Evolutionary conservation across 2,329 filamentous ascomycete species (phyloP).

Genomic region (Pseudocercospora musae): DNA sequence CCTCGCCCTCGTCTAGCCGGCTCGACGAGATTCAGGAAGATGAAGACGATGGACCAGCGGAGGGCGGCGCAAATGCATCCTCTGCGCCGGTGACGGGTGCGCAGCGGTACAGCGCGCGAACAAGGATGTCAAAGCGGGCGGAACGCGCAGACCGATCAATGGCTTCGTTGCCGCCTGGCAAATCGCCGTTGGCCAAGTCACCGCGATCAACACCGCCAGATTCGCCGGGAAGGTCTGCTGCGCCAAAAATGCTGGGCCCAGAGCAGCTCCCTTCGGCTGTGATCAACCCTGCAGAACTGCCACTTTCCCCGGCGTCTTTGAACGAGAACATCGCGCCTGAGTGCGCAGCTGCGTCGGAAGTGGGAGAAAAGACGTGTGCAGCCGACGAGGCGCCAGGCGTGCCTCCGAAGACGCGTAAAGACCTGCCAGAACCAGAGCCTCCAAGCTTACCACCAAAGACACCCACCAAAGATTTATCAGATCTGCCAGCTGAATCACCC

Average conservation of each 20-base stretch:
- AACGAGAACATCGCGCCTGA: neutral
- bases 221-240: slow-evolving; percentile 16
- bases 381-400: neutral
- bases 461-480: neutral
- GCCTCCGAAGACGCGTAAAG: neutral
- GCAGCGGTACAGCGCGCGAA: slow-evolving; percentile 28
- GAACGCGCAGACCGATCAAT: slow-evolving; percentile 19
- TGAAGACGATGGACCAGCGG: slow-evolving; percentile 55
- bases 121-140: slow-evolving; percentile 19
- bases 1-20: slow-evolving; percentile 78
- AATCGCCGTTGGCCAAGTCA: slow-evolving; percentile 1
- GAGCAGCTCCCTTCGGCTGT: slow-evolving; percentile 26
- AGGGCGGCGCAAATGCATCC: slow-evolving; percentile 5
- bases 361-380: neutral
- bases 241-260: slow-evolving; percentile 22
- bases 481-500: neutral
- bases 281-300: slow-evolving; percentile 27
- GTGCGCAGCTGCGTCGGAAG: neutral
- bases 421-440: neutral
- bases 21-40: slow-evolving; percentile 94
- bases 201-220: slow-evolving; percentile 30
- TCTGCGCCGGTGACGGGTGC: slow-evolving; percentile 21
- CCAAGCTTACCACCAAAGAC: neutral
- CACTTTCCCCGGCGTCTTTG: slow-evolving; percentile 17
- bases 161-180: slow-evolving; percentile 17